Base-by-base conservation (phyloP, 1,139 yeast species). In the Candida pseudoviswanathii region DNA sequence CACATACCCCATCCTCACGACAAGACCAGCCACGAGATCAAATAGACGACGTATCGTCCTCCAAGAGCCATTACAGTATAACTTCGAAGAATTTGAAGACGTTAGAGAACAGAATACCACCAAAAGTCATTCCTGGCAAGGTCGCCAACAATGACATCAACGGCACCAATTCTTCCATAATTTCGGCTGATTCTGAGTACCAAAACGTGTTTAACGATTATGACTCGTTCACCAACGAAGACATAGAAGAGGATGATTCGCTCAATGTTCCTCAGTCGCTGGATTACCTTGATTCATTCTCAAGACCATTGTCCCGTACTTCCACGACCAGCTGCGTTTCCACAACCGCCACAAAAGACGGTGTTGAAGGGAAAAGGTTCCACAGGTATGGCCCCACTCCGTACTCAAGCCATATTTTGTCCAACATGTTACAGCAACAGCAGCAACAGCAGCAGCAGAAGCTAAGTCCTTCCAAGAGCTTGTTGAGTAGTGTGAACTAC, bases 291-390 rank as follows among this genome's bases (percentile, higher is more conserved):
- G 71, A 67, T 25, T 54, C 68, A 4, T 47, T 55, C 21, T 77
- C 82, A 3, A 71, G 87, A 49, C 86, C 88, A 0, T 60, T 81
- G 30, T 84, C 89, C 0, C 72, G 89, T 47, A 79, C 80, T 44
- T 83, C 89, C 21, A 79, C 80, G 33, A 80, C 85, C 2, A 83
- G 89, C 2, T 85, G 87, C 46, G 65, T 85, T 32, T 84, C 89
- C 0, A 84, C 86, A 22, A 84, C 87, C 2, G 90, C 90, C 9
- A 84, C 88, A 27, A 85, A 85, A 58, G 90, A 85, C 60, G 90
- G 90, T 0, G 66, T 84, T 5, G 89, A 85, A 62, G 90, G 90
- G 2, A 79, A 81, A 56, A 66, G 78, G 47, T 70, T 81, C 45
- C 82, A 78, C 56, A 67, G 82, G 51, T 63, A 63, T 32, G 77